These are phyloP conservation scores for Chrysosporium keratinophilum DNA, from an alignment of 2,329 filamentous ascomycete species.

Conservation along the genomic window DNA sequence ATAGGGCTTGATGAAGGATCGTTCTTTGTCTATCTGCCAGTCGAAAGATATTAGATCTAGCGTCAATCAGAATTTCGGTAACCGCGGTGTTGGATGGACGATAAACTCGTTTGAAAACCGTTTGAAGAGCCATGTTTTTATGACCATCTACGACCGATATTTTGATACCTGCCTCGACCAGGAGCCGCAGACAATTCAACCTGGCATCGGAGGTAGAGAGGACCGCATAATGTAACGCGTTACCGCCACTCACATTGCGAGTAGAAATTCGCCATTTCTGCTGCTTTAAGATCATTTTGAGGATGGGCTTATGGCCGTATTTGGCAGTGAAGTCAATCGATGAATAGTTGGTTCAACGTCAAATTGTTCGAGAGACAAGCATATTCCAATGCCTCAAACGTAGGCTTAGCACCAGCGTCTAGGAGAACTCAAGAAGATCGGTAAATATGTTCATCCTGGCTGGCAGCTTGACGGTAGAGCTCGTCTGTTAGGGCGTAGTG, in stretches of 20 bases:
- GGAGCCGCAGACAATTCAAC: not conserved
- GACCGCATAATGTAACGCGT: conserved; percentile 6
- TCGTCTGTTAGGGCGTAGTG: not conserved
- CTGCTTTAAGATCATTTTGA: not conserved
- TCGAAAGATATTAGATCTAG: not conserved
- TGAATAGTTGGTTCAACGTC: not conserved
- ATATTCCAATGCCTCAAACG: not conserved
- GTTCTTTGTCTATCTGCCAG: not conserved
- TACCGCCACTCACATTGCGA: not conserved
- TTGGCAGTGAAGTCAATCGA: conserved; percentile 1
- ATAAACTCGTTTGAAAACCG: not conserved
- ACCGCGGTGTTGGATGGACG: not conserved
- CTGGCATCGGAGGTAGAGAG: not conserved
- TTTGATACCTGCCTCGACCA: conserved; percentile 1
- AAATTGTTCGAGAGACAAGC: not conserved
- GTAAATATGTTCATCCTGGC: not conserved
- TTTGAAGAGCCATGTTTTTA: not conserved
- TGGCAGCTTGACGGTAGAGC: not conserved
- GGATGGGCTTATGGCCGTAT: not conserved
- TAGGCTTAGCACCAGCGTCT: not conserved
- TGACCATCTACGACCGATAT: not conserved
- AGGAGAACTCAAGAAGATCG: conserved; percentile 1
- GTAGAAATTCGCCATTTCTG: not conserved
- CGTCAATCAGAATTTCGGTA: not conserved
- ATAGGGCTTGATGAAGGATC: not conserved